Evolutionary conservation across 2,329 filamentous ascomycete genomes (phyloP), one percentile per base, ranked within the genome.

Genomic region (Aureobasidium sp.): DNA sequence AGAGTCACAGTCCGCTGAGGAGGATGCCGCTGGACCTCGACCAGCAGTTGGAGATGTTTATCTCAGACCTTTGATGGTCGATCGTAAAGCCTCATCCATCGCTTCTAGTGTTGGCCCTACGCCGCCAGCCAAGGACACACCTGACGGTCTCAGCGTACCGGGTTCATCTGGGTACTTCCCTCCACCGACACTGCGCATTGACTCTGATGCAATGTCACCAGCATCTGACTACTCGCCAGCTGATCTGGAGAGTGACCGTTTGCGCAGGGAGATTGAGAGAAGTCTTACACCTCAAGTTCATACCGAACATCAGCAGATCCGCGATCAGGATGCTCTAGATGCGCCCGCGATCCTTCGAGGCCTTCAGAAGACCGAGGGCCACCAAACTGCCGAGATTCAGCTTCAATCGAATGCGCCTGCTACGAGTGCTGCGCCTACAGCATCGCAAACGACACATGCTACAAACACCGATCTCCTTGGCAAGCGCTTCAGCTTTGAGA

Each of bases 181-280:
- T 32, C 70, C 73, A 15, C 69, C 72, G 23, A 52, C n/a, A 36
- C 27, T 58, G 42, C 62, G 50, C 47, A 42, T 48, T 37, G 37
- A 34, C 26, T 51, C 48, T 13, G 48, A 58, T 2, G 44, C 20
- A 5, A 55, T 58, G 62, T 55, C 44, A 15, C 41, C 48, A 13
- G 50, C n/a, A 17, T 57, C 55, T n/a, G 53, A 63, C 10, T 79
- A 79, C 8, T 76, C 75, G 8, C 80, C 81, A 0, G 80, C 84
- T 34, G 78, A 86, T 63, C 84, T 87, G 66, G 88, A 91, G 68
- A 91, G 83, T 68, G 89, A 92, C 66, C 79, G 83, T 62, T 72
- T 92, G 51, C 81, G 85, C 32, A 87, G 90, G 63, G 89, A 92
- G 68, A 92, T 92, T 61, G 84, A 90, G 59, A 84, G 83, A 63